Evolutionary conservation across 495 filamentous ascomycete genomes (phyloP).

Genomic region (Neurospora sp.): DNA sequence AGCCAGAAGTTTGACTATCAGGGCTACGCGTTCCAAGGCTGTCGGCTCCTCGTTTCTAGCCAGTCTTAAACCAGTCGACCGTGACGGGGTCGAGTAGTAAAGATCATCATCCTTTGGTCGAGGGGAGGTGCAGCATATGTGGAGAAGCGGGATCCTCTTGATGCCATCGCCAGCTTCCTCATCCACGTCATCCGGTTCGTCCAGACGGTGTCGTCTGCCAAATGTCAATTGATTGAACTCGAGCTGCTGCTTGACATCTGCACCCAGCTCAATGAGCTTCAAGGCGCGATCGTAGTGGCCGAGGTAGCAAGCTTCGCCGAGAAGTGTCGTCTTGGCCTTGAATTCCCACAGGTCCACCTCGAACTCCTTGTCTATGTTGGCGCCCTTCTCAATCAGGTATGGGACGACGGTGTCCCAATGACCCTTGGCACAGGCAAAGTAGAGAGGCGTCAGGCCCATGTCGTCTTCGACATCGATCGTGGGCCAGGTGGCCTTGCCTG

Average conservation of each 20-base stretch:
- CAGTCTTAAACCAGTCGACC: background rate
- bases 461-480: conserved; percentile 1
- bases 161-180: background rate
- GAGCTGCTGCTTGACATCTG: background rate
- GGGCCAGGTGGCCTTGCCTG: background rate
- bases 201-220: background rate
- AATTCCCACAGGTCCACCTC: background rate
- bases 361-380: background rate
- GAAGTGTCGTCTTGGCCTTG: background rate
- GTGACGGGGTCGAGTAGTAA: background rate
- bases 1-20: background rate
- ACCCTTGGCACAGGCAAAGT: conserved; percentile 1
- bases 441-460: conserved; percentile 2
- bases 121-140: background rate
- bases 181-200: background rate
- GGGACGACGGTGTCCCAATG: conserved; percentile 1
- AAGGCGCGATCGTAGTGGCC: conserved; percentile 4
- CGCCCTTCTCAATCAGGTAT: background rate
- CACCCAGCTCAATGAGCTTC: conserved; percentile 7
- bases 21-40: background rate
- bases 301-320: conserved; percentile 6
- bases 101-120: background rate
- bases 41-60: background rate
- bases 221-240: background rate
- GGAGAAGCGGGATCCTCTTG: background rate